Base-by-base conservation (phyloP, 1,284 basidiomycete genomes). In the Phlebopus sp. region DNA sequence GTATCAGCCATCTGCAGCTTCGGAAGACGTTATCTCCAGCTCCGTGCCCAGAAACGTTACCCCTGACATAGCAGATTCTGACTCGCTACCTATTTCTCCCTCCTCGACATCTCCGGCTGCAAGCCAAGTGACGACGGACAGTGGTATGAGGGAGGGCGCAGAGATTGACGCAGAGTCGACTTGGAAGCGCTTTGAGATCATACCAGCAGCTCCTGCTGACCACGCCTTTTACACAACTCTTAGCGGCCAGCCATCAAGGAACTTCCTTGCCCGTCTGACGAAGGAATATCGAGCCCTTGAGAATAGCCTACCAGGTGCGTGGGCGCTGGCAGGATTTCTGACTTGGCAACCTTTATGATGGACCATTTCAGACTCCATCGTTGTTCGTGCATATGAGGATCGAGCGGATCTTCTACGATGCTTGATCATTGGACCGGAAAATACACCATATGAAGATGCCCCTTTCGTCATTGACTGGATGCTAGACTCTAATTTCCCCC, bases 381-480 rank as follows among this genome's bases (percentile, higher is more conserved):
- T 88, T 50, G 82, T 89, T 46, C 78, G 84, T 51, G 81, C 81
- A 32, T 90, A 80, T 54, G 87, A 90, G 66, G 89, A 96, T 62
- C 81, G 94, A 18, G 76, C 82, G 32, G 94, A 97, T 70, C 77
- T 97, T 21, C 68, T 97, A 50, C 81, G 94, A 30, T 90, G 82
- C 56, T 74, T 97, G 47, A 97, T 97, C 57, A 86, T 97, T 55
- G 94, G 94, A 10, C 92, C 93, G 49, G 84, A 90, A 59, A 94
- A 94, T 51, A 97, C 94, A 7, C 94, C 94, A 14, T 95, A 94
- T 59, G 83, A 92, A 64, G 86, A 96, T 66, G 92, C 92, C 17
- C 93, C 94, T 0, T 95, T 97, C 66, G 84, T 97, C 25, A 94
- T 97, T 51, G 94, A 97, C 69, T 92, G 95, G 80, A 86, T 87